Evolutionary conservation across 495 filamentous ascomycete genomes (phyloP).

Genomic region (Clohesyomyces aquaticus): DNA sequence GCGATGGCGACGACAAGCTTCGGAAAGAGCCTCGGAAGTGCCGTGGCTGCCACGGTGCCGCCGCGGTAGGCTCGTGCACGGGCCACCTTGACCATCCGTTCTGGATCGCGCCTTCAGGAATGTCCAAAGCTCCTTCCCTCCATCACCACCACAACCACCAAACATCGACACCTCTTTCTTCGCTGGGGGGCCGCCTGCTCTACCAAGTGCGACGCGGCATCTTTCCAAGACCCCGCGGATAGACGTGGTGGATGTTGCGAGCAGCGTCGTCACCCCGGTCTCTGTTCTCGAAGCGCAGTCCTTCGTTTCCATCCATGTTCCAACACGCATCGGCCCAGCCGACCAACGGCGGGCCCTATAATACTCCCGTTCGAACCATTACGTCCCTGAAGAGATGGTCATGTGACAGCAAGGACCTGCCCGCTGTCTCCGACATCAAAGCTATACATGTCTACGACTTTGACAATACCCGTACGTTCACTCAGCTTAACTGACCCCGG

Average conservation of each 20-base stretch:
- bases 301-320: conserved; percentile 14
- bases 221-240: background rate
- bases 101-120: too few relatives aligned
- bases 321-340: conserved; percentile 14
- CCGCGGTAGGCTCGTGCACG: too few relatives aligned
- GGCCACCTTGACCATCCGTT: too few relatives aligned
- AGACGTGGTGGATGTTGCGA: conserved; percentile 12
- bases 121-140: too few relatives aligned
- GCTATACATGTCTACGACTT: conserved; percentile 96
- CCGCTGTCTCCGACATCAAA: conserved; percentile 70
- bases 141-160: too few relatives aligned
- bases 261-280: background rate
- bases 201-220: too few relatives aligned
- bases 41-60: too few relatives aligned
- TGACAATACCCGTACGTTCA: conserved; percentile 83
- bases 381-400: conserved; percentile 84
- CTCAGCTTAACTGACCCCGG: background rate
- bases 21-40: too few relatives aligned
- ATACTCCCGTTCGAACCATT: conserved; percentile 55
- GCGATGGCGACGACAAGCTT: too few relatives aligned
- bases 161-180: too few relatives aligned
- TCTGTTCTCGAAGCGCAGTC: conserved; percentile 7
- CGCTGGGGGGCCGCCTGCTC: too few relatives aligned
- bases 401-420: conserved; percentile 69
- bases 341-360: conserved; percentile 8